Conservation (phyloP, 345 rosid species). For the Arabidopsis arenosa region DNA sequence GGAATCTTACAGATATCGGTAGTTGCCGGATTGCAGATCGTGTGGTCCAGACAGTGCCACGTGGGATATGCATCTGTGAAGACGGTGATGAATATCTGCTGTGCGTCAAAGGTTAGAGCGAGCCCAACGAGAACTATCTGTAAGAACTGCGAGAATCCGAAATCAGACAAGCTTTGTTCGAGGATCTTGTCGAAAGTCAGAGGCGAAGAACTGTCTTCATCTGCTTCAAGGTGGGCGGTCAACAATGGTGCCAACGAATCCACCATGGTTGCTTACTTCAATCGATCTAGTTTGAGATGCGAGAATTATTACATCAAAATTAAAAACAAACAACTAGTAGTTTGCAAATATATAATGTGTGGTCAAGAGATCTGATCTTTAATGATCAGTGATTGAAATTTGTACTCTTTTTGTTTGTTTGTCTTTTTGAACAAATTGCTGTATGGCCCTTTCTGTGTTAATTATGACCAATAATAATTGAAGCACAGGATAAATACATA, state of each 20-base stretch:
- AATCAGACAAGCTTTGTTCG: conserved; percentile 35
- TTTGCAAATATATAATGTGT: conserved; percentile 9
- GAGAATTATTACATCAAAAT: conserved; percentile 10
- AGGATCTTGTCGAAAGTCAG: conserved; percentile 38
- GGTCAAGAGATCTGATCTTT: conserved; percentile 25
- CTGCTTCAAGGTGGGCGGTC: conserved; percentile 15
- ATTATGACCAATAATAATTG: conserved; percentile 3
- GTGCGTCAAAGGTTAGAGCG: conserved; percentile 60
- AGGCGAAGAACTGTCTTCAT: conserved; percentile 18
- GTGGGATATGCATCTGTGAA: conserved; percentile 65
- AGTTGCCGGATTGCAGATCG: conserved; percentile 29
- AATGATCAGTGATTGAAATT: neutral
- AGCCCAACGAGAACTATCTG: conserved; percentile 61
- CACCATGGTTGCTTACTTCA: conserved; percentile 30
- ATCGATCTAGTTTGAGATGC: neutral
- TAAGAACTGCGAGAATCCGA: conserved; percentile 40
- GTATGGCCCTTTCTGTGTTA: neutral
- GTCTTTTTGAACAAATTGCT: neutral
- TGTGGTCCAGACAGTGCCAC: conserved; percentile 57
- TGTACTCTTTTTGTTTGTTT: neutral
- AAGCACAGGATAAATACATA: neutral
- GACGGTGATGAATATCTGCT: conserved; percentile 67
- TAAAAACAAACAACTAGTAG: neutral
- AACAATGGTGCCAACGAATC: conserved; percentile 39
- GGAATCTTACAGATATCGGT: conserved; percentile 54